phyloP scores from a whole-genome alignment of 2,329 filamentous ascomycete species.

The Hypoxylon sp. region DNA sequence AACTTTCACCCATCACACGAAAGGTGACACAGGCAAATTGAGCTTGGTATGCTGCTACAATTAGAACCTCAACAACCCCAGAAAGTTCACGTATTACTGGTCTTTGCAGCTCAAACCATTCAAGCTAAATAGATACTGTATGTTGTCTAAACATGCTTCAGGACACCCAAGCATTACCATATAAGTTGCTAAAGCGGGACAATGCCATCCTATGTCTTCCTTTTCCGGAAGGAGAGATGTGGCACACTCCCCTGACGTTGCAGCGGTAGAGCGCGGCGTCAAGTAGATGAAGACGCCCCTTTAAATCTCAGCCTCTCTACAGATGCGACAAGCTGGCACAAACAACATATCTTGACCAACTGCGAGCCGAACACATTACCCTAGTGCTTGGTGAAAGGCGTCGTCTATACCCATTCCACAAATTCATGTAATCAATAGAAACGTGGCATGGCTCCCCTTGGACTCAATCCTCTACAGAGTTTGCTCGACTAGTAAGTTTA shows the following conservation, averaged over 20 bases:
- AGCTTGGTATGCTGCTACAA: constrained; percentile 4
- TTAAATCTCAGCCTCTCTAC: constrained; percentile 31
- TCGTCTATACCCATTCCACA: constrained; percentile 11
- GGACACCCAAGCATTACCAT: constrained; percentile 7
- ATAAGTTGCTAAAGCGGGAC: constrained; percentile 25
- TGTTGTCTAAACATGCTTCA: constrained; percentile 16
- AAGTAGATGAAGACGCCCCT: constrained; percentile 38
- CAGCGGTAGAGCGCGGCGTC: constrained; percentile 32
- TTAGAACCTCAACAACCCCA: constrained; percentile 11
- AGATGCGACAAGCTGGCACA: constrained; percentile 23
- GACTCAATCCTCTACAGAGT: constrained; percentile 18
- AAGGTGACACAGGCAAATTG: constrained; percentile 23
- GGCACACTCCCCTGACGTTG: constrained; percentile 28
- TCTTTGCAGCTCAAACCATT: constrained; percentile 12
- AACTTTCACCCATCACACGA: constrained; percentile 18
- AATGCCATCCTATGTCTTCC: constrained; percentile 31
- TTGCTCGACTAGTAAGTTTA: constrained; percentile 22
- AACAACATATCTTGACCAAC: constrained; percentile 14
- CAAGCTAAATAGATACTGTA: constrained; percentile 12
- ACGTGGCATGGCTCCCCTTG: constrained; percentile 17
- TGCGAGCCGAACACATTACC: background rate
- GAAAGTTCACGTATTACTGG: background rate
- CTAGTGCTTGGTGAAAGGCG: no score
- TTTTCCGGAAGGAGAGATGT: constrained; percentile 32
- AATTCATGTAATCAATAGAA: constrained; percentile 9